phyloP scores from a whole-genome alignment of 306 rosid species.

The Malus sieversii region DNA sequence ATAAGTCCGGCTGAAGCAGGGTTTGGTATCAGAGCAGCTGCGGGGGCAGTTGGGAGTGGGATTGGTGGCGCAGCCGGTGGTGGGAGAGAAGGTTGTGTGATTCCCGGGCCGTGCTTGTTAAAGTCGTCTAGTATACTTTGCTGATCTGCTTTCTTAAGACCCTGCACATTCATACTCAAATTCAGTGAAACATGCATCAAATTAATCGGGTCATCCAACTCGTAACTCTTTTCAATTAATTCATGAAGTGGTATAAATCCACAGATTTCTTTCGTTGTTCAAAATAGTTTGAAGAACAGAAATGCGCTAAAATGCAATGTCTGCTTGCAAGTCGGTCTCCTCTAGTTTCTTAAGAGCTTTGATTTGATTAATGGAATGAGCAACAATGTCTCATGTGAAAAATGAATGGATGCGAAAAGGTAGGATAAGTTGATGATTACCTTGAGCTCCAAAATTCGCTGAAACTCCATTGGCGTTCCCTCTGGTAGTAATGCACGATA shows the following conservation, averaged over 20 bases:
- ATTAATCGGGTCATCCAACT: too few relatives aligned
- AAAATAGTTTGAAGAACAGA: neutral
- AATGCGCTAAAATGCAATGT: neutral
- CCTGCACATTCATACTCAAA: constrained; percentile 42
- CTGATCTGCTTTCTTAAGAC: constrained; percentile 81
- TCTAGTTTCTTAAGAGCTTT: neutral
- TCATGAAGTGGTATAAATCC: neutral
- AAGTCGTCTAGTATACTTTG: constrained; percentile 91
- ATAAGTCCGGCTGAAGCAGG: constrained; percentile 48
- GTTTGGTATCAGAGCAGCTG: constrained; percentile 42
- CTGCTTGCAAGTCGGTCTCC: neutral
- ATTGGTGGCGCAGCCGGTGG: constrained; percentile 28
- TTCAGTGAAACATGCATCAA: neutral
- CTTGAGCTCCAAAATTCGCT: constrained; percentile 95
- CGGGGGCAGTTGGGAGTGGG: constrained; percentile 31
- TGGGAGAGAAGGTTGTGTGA: constrained; percentile 57
- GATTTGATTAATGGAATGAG: neutral
- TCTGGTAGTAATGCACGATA: constrained; percentile 94
- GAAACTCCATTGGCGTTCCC: constrained; percentile 99
- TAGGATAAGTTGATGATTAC: constrained; percentile 33
- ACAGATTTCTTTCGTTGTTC: too few relatives aligned
- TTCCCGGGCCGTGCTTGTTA: constrained; percentile 85
- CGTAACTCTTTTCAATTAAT: neutral
- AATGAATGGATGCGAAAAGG: constrained; percentile 2
- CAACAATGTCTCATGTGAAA: neutral